A percentile compares a stretch with the other conserved stretches of the same genome.
phyloP scores from a whole-genome alignment of 2,329 filamentous ascomycete genomes.

The Trichophaea hybrida region DNA sequence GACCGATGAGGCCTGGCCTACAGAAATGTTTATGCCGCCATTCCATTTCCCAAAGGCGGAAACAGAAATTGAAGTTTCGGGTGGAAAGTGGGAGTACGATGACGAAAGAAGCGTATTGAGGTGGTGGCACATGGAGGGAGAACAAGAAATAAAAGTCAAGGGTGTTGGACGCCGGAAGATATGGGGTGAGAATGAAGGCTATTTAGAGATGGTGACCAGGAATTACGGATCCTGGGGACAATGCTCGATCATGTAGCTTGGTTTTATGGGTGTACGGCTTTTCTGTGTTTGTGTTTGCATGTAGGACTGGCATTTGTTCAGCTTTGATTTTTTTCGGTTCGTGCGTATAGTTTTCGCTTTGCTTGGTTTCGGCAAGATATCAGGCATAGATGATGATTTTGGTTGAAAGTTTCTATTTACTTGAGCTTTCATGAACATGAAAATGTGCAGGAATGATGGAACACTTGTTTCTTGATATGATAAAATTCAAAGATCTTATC shows the following conservation, averaged over 20 bases:
- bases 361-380: too few relatives aligned
- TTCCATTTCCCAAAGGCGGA: slow-evolving; percentile 76
- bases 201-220: slow-evolving; percentile 44
- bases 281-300: not conserved
- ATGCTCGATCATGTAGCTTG: slow-evolving; percentile 39
- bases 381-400: too few relatives aligned
- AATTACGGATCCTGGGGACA: slow-evolving; percentile 29
- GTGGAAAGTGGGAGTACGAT: slow-evolving; percentile 83
- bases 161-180: slow-evolving; percentile 49
- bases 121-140: slow-evolving; percentile 87
- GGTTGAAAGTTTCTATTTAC: too few relatives aligned
- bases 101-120: slow-evolving; percentile 64
- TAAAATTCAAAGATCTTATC: too few relatives aligned
- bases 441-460: too few relatives aligned
- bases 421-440: too few relatives aligned
- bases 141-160: slow-evolving; percentile 62
- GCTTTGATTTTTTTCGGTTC: not conserved
- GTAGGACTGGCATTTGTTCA: not conserved
- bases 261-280: not conserved
- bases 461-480: too few relatives aligned
- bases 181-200: slow-evolving; percentile 39
- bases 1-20: slow-evolving; percentile 52
- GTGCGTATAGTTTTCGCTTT: not conserved
- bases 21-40: slow-evolving; percentile 72
- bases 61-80: slow-evolving; percentile 59